Percentiles rank a stretch among this genome's conserved stretches.
Conservation (phyloP, 2,329 filamentous ascomycete species). For the Aspergillus sp. region DNA sequence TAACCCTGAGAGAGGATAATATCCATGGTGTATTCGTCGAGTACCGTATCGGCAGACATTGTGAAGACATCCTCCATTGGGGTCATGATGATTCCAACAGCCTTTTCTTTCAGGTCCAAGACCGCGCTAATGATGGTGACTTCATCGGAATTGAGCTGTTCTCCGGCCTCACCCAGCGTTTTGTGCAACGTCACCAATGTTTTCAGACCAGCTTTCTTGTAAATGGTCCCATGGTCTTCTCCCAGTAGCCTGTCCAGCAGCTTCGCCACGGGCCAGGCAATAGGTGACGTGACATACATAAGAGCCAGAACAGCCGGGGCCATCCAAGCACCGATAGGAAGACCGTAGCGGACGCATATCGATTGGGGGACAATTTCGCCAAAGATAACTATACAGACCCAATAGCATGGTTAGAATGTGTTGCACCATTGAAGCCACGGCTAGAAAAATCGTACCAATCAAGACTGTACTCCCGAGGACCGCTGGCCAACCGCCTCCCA, state of each 20-base stretch:
- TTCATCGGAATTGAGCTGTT: conserved; percentile 91
- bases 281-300: conserved; percentile 85
- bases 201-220: conserved; percentile 97
- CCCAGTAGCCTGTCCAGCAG: conserved; percentile 88
- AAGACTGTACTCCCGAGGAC: conserved; percentile 87
- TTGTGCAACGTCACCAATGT: conserved; percentile 93
- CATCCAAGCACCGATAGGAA: conserved; percentile 92
- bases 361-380: conserved; percentile 95
- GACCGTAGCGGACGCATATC: conserved; percentile 88
- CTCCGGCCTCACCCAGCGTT: conserved; percentile 71
- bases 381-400: conserved; percentile 67
- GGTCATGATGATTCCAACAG: conserved; percentile 94
- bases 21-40: conserved; percentile 93
- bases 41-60: conserved; percentile 86
- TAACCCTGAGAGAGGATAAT: conserved; percentile 87
- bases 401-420: neutral
- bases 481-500: conserved; percentile 90
- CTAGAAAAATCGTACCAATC: conserved; percentile 59
- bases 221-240: conserved; percentile 89
- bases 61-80: conserved; percentile 97
- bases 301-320: conserved; percentile 74
- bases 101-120: conserved; percentile 89
- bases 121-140: conserved; percentile 98
- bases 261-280: conserved; percentile 93
- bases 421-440: neutral